Evolutionary conservation across 192 early-diverging fungal species (phyloP).

Genomic region (Haplosporangium gracile): DNA sequence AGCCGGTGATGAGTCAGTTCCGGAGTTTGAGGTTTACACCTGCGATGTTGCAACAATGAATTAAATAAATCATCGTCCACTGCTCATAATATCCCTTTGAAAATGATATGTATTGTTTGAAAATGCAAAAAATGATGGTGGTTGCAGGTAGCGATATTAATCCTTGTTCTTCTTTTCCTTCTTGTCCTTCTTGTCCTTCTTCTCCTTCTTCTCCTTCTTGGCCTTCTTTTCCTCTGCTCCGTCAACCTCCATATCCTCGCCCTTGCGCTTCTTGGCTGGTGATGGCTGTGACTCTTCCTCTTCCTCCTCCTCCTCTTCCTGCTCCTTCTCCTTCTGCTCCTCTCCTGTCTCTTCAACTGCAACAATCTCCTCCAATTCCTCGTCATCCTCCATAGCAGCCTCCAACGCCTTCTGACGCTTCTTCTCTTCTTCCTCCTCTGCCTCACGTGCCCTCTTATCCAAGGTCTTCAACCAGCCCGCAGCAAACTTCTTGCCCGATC

Average conservation of each 20-base stretch:
- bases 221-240: constrained; percentile 31
- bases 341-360: constrained; percentile 7
- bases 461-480: constrained; percentile 27
- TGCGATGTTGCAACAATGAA: not conserved
- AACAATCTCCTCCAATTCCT: constrained; percentile 2
- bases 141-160: not conserved
- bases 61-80: not conserved
- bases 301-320: constrained; percentile 10
- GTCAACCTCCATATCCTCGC: constrained; percentile 34
- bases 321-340: not conserved
- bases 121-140: not conserved
- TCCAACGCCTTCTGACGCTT: not conserved
- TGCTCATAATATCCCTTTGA: not conserved
- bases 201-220: constrained; percentile 49
- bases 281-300: constrained; percentile 4
- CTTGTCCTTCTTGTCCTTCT: constrained; percentile 56
- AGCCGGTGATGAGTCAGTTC: constrained; percentile 11
- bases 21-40: constrained; percentile 33
- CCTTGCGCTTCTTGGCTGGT: constrained; percentile 54
- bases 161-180: constrained; percentile 55
- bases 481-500: constrained; percentile 50
- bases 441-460: constrained; percentile 22
- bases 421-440: constrained; percentile 22
- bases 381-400: constrained; percentile 23
- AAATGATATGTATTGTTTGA: constrained; percentile 1